Conservation (phyloP, 148 eudicot species). For the Silene conica region DNA sequence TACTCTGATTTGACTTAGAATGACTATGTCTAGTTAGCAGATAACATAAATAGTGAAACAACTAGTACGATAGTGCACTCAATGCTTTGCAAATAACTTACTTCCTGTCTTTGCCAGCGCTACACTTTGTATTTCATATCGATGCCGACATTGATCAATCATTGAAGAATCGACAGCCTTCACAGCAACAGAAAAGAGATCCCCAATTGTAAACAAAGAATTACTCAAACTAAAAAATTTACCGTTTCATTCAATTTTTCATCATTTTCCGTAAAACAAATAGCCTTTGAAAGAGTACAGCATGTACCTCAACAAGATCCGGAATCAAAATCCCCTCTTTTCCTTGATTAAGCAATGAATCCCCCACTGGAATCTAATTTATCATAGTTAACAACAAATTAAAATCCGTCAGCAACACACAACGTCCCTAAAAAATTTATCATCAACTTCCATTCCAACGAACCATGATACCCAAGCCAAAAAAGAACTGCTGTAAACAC, state of each 20-base stretch:
- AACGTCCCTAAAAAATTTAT: background rate
- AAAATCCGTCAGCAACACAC: background rate
- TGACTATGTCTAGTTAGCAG: too few relatives aligned
- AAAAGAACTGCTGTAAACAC: background rate
- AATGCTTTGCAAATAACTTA: background rate
- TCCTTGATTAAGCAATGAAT: constrained; percentile 41
- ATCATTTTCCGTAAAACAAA: too few relatives aligned
- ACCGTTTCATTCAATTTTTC: background rate
- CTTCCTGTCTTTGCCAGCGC: constrained; percentile 33
- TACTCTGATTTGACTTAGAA: too few relatives aligned
- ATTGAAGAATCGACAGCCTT: constrained; percentile 48
- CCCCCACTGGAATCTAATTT: constrained; percentile 43
- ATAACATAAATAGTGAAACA: background rate
- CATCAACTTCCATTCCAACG: background rate
- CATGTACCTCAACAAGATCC: constrained; percentile 37
- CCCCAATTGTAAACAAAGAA: too few relatives aligned
- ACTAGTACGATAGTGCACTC: background rate
- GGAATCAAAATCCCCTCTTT: constrained; percentile 67
- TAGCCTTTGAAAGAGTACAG: background rate
- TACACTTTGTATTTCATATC: constrained; percentile 64
- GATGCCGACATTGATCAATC: constrained; percentile 52
- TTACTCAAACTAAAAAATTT: too few relatives aligned
- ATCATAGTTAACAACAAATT: background rate
- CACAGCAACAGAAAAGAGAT: constrained; percentile 10
- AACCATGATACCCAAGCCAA: background rate